Evolutionary conservation across 1,284 basidiomycete genomes (phyloP).

Genomic region (Tetrapyrgos nigripes): DNA sequence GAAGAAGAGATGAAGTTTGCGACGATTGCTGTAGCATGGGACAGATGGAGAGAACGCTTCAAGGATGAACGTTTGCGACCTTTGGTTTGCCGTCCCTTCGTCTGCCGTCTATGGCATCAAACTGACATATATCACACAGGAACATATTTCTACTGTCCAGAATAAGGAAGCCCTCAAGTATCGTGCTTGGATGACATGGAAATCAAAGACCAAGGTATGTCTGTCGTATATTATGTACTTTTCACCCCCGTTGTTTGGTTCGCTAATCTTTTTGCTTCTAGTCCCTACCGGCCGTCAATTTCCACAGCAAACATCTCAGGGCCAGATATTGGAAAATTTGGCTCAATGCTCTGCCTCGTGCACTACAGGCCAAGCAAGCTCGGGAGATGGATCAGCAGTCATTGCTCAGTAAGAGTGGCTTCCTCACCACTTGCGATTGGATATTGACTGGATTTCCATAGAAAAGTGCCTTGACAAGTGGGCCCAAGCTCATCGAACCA

Average conservation of each 20-base stretch:
- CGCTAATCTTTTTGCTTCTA: constrained; percentile 34
- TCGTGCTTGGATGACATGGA: constrained; percentile 74
- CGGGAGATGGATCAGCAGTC: constrained; percentile 62
- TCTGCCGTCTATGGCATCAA: background rate
- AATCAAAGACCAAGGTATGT: constrained; percentile 71
- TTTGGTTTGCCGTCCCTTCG: constrained; percentile 50
- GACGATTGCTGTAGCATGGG: constrained; percentile 64
- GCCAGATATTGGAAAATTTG: constrained; percentile 67
- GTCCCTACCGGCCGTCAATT: constrained; percentile 78
- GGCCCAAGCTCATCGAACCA: constrained; percentile 68
- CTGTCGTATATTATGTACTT: too few species aligned
- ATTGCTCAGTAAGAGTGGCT: constrained; percentile 58
- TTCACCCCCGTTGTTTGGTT: background rate
- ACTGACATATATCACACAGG: constrained; percentile 44
- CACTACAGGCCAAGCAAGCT: constrained; percentile 67
- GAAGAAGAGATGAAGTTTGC: constrained; percentile 66
- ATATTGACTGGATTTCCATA: constrained; percentile 35
- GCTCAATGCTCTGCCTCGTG: constrained; percentile 72
- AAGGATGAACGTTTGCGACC: constrained; percentile 66
- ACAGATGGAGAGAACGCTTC: constrained; percentile 77
- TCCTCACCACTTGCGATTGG: constrained; percentile 15
- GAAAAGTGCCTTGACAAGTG: constrained; percentile 68
- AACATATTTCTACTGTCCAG: constrained; percentile 62
- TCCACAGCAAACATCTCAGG: constrained; percentile 68
- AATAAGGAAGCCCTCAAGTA: constrained; percentile 65